Evolutionary conservation across 1,139 yeast genomes (phyloP).

Genomic region (Yamadazyma taylorii): DNA sequence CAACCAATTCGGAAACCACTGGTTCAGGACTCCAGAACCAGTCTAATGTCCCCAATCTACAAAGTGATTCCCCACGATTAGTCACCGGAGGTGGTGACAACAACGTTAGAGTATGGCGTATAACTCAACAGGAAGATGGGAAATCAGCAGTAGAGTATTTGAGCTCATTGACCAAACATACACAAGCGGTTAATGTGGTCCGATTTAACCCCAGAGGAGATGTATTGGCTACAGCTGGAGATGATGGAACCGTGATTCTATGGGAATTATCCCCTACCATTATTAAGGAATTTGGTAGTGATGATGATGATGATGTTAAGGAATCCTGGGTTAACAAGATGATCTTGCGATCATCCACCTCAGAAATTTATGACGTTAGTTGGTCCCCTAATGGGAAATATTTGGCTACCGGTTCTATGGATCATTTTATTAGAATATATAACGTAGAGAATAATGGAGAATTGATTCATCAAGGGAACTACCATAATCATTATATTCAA

Average conservation of each 20-base stretch:
- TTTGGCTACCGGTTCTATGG: conserved; percentile 90
- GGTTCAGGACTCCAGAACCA: conserved; percentile 12
- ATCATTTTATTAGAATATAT: conserved; percentile 73
- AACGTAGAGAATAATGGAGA: conserved; percentile 52
- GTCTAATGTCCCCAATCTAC: no score
- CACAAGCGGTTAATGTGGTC: conserved; percentile 92
- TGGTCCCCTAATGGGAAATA: conserved; percentile 87
- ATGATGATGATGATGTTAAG: conserved; percentile 50
- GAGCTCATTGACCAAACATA: conserved; percentile 80
- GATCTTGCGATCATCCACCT: conserved; percentile 57
- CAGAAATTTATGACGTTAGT: conserved; percentile 85
- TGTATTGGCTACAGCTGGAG: conserved; percentile 85
- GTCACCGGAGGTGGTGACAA: conserved; percentile 97
- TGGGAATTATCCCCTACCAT: conserved; percentile 67
- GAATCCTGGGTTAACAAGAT: conserved; percentile 72
- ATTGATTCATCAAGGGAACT: conserved; percentile 61
- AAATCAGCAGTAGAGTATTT: conserved; percentile 50
- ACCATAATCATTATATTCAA: conserved; percentile 88
- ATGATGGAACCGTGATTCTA: conserved; percentile 82
- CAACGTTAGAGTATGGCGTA: conserved; percentile 69
- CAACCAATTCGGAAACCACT: conserved; percentile 9
- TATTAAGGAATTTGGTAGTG: conserved; percentile 57
- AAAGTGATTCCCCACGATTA: conserved; percentile 44
- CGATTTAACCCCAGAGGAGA: conserved; percentile 72
- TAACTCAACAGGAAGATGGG: conserved; percentile 9